Evolutionary conservation across 164 flowering plant genomes (phyloP), one percentile per base, ranked within the genome.

Genomic region (Macadamia integrifolia): DNA sequence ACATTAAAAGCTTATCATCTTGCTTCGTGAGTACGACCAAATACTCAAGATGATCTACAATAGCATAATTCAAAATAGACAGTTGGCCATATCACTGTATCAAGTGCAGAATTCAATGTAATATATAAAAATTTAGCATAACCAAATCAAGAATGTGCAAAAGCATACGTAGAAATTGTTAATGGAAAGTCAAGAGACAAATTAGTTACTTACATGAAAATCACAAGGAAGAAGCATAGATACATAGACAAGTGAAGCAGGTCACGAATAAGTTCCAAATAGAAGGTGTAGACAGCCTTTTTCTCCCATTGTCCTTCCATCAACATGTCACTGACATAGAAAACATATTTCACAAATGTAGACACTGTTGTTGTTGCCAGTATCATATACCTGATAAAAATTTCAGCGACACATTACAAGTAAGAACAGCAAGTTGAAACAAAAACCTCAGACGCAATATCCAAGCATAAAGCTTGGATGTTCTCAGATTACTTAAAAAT

Each of bases 281-380:
- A 95, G 77, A 95, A 95, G 60, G 99, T 92, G 72, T 85, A 95
- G 48, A 92, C 93, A 46, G 99, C 87, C 73, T 92, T 95, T 69
- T 69, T 89, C 72, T 95, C 99, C 99, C 99, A 95, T 73, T 92
- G 98, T 50, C 99, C 99, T 71, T 95, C 99, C 99, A 95, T 95
- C 46, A 95, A 87, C 94, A 92, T 84, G 83, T 95, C 99, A 60
- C 84, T 84, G 4, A 95, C 90, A 77, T 89, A 89, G 78, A 95
- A 95, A 56, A 85, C 76, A 85, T 95, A 95, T 71, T 95, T 95
- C 29, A 91, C 84, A 85, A 91, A 88, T 23, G 87, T 92, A 52
- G 99, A 79, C 44, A 95, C 85, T 8, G 94, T 92, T 64, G 98
- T 88, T 60, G 98, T 92, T 23, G 97, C 94, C 67, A 95, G 80